phyloP scores from a whole-genome alignment of 169 alveolate species.

The Theileria sp. region DNA sequence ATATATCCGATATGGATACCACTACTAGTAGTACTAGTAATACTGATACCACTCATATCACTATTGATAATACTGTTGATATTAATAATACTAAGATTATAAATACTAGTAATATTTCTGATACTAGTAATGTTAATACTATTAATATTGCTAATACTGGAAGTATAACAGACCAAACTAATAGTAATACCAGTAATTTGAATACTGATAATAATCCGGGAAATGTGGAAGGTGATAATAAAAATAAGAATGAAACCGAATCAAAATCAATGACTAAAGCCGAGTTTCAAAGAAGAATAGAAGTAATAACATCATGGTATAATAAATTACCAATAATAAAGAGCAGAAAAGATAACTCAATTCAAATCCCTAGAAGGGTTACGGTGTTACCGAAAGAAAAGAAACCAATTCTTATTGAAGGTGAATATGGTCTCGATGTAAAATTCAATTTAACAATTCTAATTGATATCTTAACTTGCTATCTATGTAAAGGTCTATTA shows the following conservation, averaged over 20 bases:
- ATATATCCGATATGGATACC: neutral
- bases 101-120: neutral
- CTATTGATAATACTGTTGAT: no score
- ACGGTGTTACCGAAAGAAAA: neutral
- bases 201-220: neutral
- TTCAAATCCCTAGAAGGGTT: neutral
- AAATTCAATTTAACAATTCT: slow-evolving; percentile 44
- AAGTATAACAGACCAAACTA: no score
- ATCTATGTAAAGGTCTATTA: slow-evolving; percentile 67
- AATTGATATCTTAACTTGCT: slow-evolving; percentile 56
- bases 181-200: neutral
- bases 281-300: slow-evolving; percentile 22
- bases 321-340: slow-evolving; percentile 12
- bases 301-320: slow-evolving; percentile 6
- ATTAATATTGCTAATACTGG: neutral
- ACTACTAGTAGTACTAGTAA: no score
- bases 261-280: neutral
- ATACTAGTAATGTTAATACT: neutral
- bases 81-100: no score
- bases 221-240: neutral
- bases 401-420: slow-evolving; percentile 21
- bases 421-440: slow-evolving; percentile 39
- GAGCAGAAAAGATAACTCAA: neutral
- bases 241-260: neutral
- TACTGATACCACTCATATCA: neutral